Conservation (phyloP, 768 basidiomycete species). For the Phaeotremella fagi region DNA sequence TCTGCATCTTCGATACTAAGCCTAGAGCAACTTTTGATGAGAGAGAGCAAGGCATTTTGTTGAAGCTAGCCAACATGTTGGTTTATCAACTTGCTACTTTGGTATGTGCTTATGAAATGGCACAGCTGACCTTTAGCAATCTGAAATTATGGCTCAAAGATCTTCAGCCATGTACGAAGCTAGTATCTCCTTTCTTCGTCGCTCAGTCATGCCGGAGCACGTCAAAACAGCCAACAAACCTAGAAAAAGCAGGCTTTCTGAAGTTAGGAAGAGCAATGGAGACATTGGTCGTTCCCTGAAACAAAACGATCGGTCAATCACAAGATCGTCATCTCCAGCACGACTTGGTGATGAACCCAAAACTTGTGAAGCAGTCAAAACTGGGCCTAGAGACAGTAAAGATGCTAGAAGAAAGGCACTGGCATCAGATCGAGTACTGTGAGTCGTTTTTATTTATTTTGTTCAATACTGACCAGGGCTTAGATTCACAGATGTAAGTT, state of each 20-base stretch:
- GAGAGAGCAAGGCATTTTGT: slow-evolving; percentile 23
- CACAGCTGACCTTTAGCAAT: slow-evolving; percentile 17
- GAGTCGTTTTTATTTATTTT: neutral
- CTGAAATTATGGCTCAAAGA: slow-evolving; percentile 31
- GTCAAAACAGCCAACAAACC: neutral
- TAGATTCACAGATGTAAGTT: neutral
- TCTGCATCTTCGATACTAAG: slow-evolving; percentile 25
- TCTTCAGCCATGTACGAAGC: slow-evolving; percentile 30
- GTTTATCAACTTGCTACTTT: slow-evolving; percentile 39
- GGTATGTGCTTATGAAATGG: no score
- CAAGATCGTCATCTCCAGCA: no score
- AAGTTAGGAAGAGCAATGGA: neutral
- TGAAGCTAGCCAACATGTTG: slow-evolving; percentile 41
- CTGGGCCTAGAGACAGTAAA: slow-evolving; percentile 26
- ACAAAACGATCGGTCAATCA: no score
- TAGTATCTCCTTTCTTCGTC: slow-evolving; percentile 28
- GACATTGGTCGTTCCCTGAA: neutral
- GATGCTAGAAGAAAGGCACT: slow-evolving; percentile 18
- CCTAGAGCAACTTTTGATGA: slow-evolving; percentile 24
- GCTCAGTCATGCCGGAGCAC: slow-evolving; percentile 23
- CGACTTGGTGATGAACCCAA: no score
- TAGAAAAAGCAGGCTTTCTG: neutral
- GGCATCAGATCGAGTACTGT: slow-evolving; percentile 17
- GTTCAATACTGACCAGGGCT: neutral
- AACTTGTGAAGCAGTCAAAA: slow-evolving; percentile 28